Evolutionary conservation across 805 yeast genomes (phyloP), one percentile per base, ranked within the genome.

Genomic region (Danielia oregonensis): DNA sequence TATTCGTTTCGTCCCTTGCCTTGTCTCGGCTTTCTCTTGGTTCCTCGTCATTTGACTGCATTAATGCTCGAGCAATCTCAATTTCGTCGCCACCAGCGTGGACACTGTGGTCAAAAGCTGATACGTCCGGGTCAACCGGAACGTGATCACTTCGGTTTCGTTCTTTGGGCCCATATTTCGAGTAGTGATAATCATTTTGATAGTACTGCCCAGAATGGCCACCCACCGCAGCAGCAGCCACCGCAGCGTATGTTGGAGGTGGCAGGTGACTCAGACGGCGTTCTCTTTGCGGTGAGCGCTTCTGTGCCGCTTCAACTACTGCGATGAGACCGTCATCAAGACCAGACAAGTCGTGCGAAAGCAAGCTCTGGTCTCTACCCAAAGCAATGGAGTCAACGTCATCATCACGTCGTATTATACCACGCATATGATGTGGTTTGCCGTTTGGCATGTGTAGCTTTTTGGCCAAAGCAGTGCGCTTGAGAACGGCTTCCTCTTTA

Each of bases 11-110:
- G 24, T 44, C 48, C 18, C 44, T 24, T 5, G 32, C 40, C 8
- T 25, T 14, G n/a, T 33, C 37, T 5, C 16, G n/a, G 18, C 27
- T 25, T 19, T 33, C 28, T 17, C 34, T 35, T 6, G 30, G 24
- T 13, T 52, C 53, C 17, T 43, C 63, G 33, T 67, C 76, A 43
- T 70, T 76, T 0, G 82, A 80, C 40, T 77, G 82, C 31, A 79
- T 77, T 46, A 79, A 59, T 0, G 83, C 86, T 27, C 82, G 61
- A 1, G 86, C 85, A 45, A 79, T 79, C 30, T 77, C 82, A 24
- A 78, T 74, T 44, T 77, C 83, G 31, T 72, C 77, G 5, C 74
- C 77, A 5, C 66, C 61, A 1, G 44, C 26, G 14, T 43, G 36
- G 18, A 41, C 50, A 12, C 18, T 35, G 28, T 48, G 49, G 25